Evolutionary conservation across 2,329 filamentous ascomycete species (phyloP).

Genomic region (Claviceps sp.): DNA sequence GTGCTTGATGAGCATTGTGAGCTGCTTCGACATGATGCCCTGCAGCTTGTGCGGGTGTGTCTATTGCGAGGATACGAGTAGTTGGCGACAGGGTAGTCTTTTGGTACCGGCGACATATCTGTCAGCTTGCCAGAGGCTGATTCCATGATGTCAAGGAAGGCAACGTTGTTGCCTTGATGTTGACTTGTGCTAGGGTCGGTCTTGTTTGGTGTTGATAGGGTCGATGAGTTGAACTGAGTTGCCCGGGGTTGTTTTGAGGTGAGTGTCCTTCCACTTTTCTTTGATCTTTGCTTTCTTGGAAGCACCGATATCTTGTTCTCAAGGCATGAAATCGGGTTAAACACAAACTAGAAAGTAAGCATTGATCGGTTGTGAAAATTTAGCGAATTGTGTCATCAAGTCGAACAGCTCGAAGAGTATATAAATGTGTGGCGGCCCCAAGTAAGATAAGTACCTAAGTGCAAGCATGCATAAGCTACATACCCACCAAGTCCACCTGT

Average conservation of each 20-base stretch:
- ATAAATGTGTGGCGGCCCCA: background rate
- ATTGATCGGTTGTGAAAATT: background rate
- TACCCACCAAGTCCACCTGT: background rate
- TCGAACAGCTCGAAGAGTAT: background rate
- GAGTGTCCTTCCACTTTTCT: background rate
- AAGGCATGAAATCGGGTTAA: background rate
- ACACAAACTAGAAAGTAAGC: background rate
- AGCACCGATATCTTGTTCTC: background rate
- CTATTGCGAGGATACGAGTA: conserved; percentile 25
- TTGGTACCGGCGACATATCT: background rate
- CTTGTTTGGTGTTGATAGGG: background rate
- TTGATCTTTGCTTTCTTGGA: background rate
- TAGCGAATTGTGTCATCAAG: background rate
- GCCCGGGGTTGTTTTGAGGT: too few relatives aligned
- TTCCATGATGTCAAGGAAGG: conserved; percentile 18
- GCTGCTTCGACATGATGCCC: background rate
- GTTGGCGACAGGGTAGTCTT: conserved; percentile 20
- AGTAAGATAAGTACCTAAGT: background rate
- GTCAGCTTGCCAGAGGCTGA: conserved; percentile 11
- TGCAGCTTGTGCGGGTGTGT: conserved; percentile 5
- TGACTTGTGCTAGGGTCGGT: background rate
- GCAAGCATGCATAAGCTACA: background rate
- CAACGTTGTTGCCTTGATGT: background rate
- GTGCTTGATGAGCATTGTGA: conserved; percentile 3
- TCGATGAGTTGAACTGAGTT: too few relatives aligned